Evolutionary conservation across 148 eudicot genomes (phyloP), one percentile per base, ranked within the genome.

Genomic region (Chenopodium quinoa): DNA sequence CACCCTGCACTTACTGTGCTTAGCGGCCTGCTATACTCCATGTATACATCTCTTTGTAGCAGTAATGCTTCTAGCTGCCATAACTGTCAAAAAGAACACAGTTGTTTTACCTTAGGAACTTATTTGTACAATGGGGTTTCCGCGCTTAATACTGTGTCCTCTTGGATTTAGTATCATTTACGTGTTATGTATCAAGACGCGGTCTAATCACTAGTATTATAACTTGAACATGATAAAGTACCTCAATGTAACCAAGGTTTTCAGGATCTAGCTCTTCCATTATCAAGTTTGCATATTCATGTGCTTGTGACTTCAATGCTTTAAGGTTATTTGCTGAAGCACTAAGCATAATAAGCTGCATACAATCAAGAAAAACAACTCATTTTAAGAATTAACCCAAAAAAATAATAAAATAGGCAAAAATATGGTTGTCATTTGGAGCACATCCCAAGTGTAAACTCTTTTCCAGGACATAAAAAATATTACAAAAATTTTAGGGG

Each of bases 191-290:
- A 66, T 27, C 17, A 66, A 25, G 29, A 66, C 27, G 19, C 2
- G 17, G 4, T 23, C 7, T 2, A n/a, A 66, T 50, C 13, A 50
- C 54, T 50, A 50, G 4, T 7, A 56, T 56, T 16, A 56, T 16
- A 56, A 56, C 4, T 56, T 56, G 62, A 56, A 3, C 27, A 4
- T 68, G 22, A 68, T 1, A 62, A 68, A 68, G 71, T 16, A 94
- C 99, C 99, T 96, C 99, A 72, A 96, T 96, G 86, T 96, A 94
- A 74, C 95, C 95, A 78, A 92, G 90, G 81, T 82, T 82, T 73
- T 96, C 98, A 62, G 94, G 98, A 89, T 96, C 99, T 40, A 96
- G 80, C 81, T 96, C 99, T 85, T 96, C 99, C 99, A 96, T 96
- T 81, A 96, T 96, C 78, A 96, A 74, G 50, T 90, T 88, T 25